Evolutionary conservation across 2,329 filamentous ascomycete genomes (phyloP).

Genomic region (Teratosphaeria destructans): DNA sequence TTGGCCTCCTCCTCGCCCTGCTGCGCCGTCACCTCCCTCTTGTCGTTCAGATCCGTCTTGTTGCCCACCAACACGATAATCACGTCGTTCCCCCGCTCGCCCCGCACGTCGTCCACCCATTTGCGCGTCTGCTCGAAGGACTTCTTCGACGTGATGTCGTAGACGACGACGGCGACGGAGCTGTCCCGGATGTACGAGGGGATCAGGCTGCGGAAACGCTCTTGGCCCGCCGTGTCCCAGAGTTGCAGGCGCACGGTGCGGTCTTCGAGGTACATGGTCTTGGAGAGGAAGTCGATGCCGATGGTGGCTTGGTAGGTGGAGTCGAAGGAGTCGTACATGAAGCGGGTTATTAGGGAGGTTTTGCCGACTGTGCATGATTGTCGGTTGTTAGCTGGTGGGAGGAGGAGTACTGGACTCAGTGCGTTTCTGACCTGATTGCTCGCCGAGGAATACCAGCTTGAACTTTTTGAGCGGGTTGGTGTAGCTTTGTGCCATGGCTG

Average conservation of each 20-base stretch:
- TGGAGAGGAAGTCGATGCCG: slow-evolving; percentile 97
- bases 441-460: slow-evolving; percentile 97
- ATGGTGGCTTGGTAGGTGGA: slow-evolving; percentile 99
- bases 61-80: slow-evolving; percentile 98
- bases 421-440: slow-evolving; percentile 78
- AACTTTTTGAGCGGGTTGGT: slow-evolving; percentile 99
- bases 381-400: not conserved
- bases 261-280: slow-evolving; percentile 99
- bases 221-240: slow-evolving; percentile 97
- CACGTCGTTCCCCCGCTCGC: slow-evolving; percentile 93
- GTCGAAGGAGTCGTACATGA: slow-evolving; percentile 99
- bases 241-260: slow-evolving; percentile 92
- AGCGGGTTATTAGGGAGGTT: slow-evolving; percentile 94
- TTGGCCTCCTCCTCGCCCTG: slow-evolving; percentile 97
- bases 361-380: slow-evolving; percentile 64
- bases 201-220: slow-evolving; percentile 92
- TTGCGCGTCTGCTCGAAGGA: slow-evolving; percentile 98
- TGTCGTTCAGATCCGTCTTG: slow-evolving; percentile 98
- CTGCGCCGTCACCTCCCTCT: slow-evolving; percentile 89
- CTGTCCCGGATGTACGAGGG: slow-evolving; percentile 98
- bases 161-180: slow-evolving; percentile 94
- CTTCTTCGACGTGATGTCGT: slow-evolving; percentile 80
- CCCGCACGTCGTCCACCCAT: slow-evolving; percentile 97
- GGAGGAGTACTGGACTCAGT: not conserved
- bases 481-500: slow-evolving; percentile 43